A percentile compares a stretch with the other conserved stretches of the same genome.
phyloP scores from a whole-genome alignment of 2,329 filamentous ascomycete species.

The Arthrinium phaeospermum region DNA sequence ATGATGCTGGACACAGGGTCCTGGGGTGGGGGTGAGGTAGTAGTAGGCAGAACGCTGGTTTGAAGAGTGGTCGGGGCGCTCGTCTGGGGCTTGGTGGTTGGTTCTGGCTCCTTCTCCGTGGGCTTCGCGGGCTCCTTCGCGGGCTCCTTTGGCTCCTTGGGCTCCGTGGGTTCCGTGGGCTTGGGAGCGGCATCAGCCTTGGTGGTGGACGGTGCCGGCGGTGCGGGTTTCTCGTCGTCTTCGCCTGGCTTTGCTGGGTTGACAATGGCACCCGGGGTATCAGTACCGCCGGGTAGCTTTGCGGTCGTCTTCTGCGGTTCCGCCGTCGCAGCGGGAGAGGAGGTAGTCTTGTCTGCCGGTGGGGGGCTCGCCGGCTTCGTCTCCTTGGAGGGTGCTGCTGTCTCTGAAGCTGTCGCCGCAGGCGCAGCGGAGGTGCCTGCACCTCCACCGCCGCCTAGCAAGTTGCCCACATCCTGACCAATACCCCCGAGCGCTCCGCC shows the following conservation, averaged over 20 bases:
- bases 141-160: no score
- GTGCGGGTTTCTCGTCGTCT: neutral
- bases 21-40: neutral
- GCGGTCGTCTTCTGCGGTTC: conserved; percentile 13
- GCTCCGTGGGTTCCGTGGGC: neutral
- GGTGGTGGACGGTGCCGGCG: conserved; percentile 10
- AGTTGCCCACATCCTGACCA: conserved; percentile 3
- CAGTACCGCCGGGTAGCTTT: conserved; percentile 9
- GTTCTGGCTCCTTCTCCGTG: neutral
- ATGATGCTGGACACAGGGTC: conserved; percentile 6
- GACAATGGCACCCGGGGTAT: conserved; percentile 12
- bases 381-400: neutral
- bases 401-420: conserved; percentile 10
- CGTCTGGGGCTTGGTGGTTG: neutral
- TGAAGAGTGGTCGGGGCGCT: conserved; percentile 4
- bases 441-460: conserved; percentile 21
- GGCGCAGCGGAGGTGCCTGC: conserved; percentile 19
- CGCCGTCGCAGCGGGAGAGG: neutral
- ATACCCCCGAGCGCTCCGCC: neutral
- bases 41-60: neutral
- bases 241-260: conserved; percentile 22
- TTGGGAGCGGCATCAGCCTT: neutral
- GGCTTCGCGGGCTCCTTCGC: neutral
- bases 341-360: neutral
- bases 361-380: neutral